Base-by-base conservation (phyloP, 2,329 filamentous ascomycete species). In the Aureobasidium uvarum region DNA sequence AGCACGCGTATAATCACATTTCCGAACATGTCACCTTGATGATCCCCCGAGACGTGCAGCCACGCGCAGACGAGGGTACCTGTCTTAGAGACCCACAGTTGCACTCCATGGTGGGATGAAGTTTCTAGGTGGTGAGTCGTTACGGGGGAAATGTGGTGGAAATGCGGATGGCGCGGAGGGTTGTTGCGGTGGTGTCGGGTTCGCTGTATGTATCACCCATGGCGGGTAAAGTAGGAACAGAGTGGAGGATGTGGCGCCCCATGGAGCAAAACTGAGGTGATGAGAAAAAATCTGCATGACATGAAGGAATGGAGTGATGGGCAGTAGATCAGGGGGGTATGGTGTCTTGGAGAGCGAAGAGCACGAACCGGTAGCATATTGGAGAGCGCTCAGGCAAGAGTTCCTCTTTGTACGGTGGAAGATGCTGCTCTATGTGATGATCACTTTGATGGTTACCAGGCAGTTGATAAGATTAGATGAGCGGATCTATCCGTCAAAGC, bases 41-140 rank as follows among this genome's bases (percentile, higher is more conserved):
- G 56, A 60, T 60, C 56, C 28, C 28, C 54, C 56, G 56, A 60
- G 56, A 60, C 28, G 56, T 60, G 56, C 41, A 38, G 55, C 56
- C 56, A 60, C 56, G 56, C 56, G 41, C 31, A 60, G 31, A 60
- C 56, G 28, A 25, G 36, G 25, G 41, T 20, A 46, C 39, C 25
- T 43, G 41, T 45, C 16, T 18, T 18, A 23, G 10, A 33, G 56
- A 60, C 56, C 56, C 56, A 60, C 56, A 48, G 56, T 60, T 25
- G 31, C 28, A 60, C 13, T 41, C 18, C 13, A 38, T n/a, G 56
- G 56, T 60, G 56, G 56, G 56, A 60, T 60, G 56, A 23, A 23
- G 25, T 5, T 16, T 51, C 16, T 1, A 4, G 41, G 43, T 60
- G 56, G 8, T 60, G 41, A 60, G 56, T 38, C 41, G 43, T 36